phyloP scores from a whole-genome alignment of 257 asterid species.

The Solanum etuberosum region DNA sequence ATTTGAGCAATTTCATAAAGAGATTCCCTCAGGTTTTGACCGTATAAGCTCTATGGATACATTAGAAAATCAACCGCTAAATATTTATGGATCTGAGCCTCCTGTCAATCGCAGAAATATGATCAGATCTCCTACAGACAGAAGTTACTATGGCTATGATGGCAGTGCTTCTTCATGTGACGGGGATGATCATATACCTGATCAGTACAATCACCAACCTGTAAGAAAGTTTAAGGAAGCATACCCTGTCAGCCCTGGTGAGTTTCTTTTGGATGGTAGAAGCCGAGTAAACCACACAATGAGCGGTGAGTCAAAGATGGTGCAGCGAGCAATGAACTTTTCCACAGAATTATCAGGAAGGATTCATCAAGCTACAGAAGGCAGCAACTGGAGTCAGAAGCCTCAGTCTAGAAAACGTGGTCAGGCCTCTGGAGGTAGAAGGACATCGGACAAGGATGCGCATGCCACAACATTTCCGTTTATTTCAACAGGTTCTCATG shows the following conservation, averaged over 20 bases:
- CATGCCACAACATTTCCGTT: conserved; percentile 12
- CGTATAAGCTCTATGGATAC: conserved; percentile 30
- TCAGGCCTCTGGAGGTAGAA: conserved; percentile 9
- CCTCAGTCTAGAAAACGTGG: conserved; percentile 16
- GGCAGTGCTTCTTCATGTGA: conserved; percentile 69
- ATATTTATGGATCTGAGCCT: conserved; percentile 16
- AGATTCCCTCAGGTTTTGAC: conserved; percentile 15
- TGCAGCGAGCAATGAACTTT: conserved; percentile 15
- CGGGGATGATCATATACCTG: conserved; percentile 29
- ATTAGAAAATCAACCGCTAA: conserved; percentile 19
- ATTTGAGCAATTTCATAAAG: conserved; percentile 12
- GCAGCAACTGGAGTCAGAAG: conserved; percentile 19
- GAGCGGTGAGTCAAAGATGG: conserved; percentile 21
- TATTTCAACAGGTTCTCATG: conserved; percentile 16
- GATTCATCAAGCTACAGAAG: conserved; percentile 17
- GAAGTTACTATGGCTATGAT: conserved; percentile 42
- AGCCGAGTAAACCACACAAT: conserved; percentile 4
- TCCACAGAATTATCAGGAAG: conserved; percentile 7
- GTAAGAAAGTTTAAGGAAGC: conserved; percentile 18
- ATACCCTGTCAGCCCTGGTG: conserved; percentile 7
- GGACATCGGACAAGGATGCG: conserved; percentile 18
- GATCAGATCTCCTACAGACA: conserved; percentile 24
- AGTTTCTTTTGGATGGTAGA: conserved; percentile 13
- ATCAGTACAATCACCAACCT: conserved; percentile 15
- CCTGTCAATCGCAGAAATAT: conserved; percentile 3